These are phyloP conservation scores for Codiaeum variegatum DNA, from an alignment of 441 rosid genomes.

Conservation along the genomic window DNA sequence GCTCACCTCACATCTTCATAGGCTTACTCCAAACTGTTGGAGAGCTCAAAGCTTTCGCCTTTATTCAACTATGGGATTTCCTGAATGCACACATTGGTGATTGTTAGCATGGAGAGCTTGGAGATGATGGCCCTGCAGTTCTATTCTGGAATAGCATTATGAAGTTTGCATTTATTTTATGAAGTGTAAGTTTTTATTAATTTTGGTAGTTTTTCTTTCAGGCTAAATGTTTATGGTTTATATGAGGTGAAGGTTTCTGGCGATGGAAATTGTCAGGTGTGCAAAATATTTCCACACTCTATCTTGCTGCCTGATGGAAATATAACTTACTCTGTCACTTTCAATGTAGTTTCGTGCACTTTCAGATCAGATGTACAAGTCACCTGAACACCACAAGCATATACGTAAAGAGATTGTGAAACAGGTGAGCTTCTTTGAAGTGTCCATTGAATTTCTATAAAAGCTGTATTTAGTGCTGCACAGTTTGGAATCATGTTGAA, in stretches of 20 bases:
- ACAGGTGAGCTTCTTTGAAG: constrained; percentile 49
- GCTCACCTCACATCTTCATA: background rate
- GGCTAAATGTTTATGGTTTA: constrained; percentile 75
- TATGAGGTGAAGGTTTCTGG: constrained; percentile 88
- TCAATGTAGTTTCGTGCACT: constrained; percentile 82
- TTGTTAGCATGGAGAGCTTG: background rate
- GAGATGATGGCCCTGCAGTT: background rate
- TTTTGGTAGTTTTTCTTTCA: constrained; percentile 26
- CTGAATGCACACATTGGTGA: background rate
- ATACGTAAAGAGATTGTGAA: constrained; percentile 75
- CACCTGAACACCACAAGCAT: constrained; percentile 89
- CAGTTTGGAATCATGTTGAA: constrained; percentile 1
- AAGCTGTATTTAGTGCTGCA: background rate
- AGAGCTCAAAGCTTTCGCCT: background rate
- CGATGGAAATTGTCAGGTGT: constrained; percentile 97
- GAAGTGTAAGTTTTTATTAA: constrained; percentile 10
- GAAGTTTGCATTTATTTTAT: constrained; percentile 3
- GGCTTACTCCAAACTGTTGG: background rate
- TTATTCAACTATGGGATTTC: background rate
- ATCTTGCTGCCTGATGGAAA: background rate
- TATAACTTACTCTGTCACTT: background rate
- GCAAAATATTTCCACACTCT: constrained; percentile 11
- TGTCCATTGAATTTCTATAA: constrained; percentile 4
- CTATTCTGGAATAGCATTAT: constrained; percentile 5
- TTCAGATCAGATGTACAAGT: constrained; percentile 81